Evolutionary conservation across 2,329 filamentous ascomycete genomes (phyloP), one percentile per base, ranked within the genome.

Genomic region (Sclerotinia sclerotiorum): DNA sequence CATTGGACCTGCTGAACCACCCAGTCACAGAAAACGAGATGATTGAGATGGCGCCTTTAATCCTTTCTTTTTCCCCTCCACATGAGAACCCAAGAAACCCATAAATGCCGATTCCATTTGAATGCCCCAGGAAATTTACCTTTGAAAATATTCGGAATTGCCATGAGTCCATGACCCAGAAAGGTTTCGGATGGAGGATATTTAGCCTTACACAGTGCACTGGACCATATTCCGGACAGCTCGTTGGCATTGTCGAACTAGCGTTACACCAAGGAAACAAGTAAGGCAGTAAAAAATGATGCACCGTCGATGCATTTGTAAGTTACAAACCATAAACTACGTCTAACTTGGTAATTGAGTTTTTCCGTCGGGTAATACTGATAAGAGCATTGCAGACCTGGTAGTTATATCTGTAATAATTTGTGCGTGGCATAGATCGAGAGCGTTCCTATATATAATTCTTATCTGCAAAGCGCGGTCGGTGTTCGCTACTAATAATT

Each of bases 171-270:
- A 51, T 46, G 58, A 42, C 27, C 58, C 58, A 61, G 58, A 35
- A 49, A 35, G 58, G 58, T 61, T 48, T 61, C 44, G 29, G 46
- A 61, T 61, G 44, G 29, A 58, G 55, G 39, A 62, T 49, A 46
- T 60, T 46, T 35, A 13, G 46, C 32, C 15, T 7, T 49, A 32
- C 35, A 42, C 39, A 42, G 39, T 42, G 39, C 39, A 42, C 57
- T 61, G n/a, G 10, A 32, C 63, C 27, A 29, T 56, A 35, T 48
- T 21, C 46, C 46, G 55, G 55, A 35, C 55, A 67, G 24, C 58
- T 67, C 55, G 65, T 67, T 61, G 56, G 56, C 65, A 66, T 44
- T 42, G 5, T 42, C 24, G 29, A 60, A 52, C 65, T 44, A 52
- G 61, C 35, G 65, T 62, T 61, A 46, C 65, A 67, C 65, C 44